Conservation (phyloP, 208 protist genomes). For the Wallacemonas rigidus region DNA sequence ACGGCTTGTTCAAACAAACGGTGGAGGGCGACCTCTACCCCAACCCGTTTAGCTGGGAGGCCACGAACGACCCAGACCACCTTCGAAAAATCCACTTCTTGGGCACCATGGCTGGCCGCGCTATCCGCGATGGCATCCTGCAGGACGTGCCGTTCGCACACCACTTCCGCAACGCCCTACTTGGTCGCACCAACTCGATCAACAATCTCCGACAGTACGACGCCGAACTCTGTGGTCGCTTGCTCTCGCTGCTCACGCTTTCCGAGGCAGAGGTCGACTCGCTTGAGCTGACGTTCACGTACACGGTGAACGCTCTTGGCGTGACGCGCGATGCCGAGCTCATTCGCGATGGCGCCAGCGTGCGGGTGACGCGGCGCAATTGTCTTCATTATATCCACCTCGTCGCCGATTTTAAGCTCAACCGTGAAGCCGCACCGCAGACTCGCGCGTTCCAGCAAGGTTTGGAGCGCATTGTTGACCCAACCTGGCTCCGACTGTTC, state of each 20-base stretch:
- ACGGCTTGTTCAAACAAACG: conserved; percentile 90
- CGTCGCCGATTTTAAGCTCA: conserved; percentile 93
- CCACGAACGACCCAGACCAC: conserved; percentile 65
- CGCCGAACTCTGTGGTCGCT: conserved; percentile 81
- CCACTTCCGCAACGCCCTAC: conserved; percentile 91
- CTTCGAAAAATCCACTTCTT: conserved; percentile 86
- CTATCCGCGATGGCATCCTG: conserved; percentile 89
- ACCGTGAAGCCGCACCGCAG: conserved; percentile 83
- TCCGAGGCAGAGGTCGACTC: conserved; percentile 68
- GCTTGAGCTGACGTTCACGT: conserved; percentile 81
- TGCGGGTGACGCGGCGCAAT: conserved; percentile 86
- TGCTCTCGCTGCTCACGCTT: conserved; percentile 70
- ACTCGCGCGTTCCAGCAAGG: conserved; percentile 83
- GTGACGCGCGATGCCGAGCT: conserved; percentile 79
- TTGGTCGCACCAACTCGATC: conserved; percentile 89
- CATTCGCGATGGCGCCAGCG: conserved; percentile 69
- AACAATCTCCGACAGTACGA: conserved; percentile 90
- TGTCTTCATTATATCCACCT: conserved; percentile 92
- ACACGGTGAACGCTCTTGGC: conserved; percentile 72
- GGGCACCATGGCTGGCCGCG: conserved; percentile 89
- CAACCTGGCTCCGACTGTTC: conserved; percentile 79
- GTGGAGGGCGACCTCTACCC: conserved; percentile 87
- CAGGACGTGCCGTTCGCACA: conserved; percentile 89
- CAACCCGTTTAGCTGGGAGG: conserved; percentile 82
- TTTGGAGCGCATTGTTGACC: conserved; percentile 66